Conservation (phyloP, 2,329 filamentous ascomycete species). For the Pestalotiopsis sp. region DNA sequence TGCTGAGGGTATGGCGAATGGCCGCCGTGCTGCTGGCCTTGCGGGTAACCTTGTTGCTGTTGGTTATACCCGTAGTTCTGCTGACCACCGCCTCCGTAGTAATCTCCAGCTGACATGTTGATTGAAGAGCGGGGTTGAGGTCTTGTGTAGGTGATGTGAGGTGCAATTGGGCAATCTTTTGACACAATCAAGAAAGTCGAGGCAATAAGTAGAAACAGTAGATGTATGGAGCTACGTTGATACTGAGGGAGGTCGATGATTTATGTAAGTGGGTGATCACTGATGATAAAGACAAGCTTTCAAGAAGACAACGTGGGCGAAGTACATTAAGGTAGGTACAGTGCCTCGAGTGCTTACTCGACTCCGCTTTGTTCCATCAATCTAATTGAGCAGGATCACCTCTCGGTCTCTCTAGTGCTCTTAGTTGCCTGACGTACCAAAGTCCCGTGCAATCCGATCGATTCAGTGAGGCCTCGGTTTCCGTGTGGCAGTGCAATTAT, state of each 20-base stretch:
- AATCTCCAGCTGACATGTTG: conserved; percentile 14
- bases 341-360: too few relatives aligned
- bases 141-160: neutral
- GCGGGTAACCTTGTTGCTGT: conserved; percentile 3
- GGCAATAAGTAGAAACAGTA: neutral
- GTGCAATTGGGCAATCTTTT: neutral
- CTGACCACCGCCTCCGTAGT: conserved; percentile 12
- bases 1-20: conserved; percentile 15
- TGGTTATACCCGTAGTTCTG: conserved; percentile 15
- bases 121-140: neutral
- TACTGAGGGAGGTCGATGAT: neutral
- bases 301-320: neutral
- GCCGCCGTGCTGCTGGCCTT: conserved; percentile 3
- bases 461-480: neutral
- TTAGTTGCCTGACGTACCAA: neutral
- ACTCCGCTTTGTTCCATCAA: neutral
- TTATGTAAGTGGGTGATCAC: neutral
- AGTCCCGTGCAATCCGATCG: neutral
- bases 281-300: neutral
- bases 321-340: neutral
- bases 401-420: neutral
- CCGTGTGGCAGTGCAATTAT: neutral
- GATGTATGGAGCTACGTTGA: neutral
- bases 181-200: neutral
- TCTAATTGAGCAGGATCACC: neutral